Percentiles rank a stretch among this genome's conserved stretches.
phyloP scores from a whole-genome alignment of 2,329 filamentous ascomycete species.

The Penicillium sp. region DNA sequence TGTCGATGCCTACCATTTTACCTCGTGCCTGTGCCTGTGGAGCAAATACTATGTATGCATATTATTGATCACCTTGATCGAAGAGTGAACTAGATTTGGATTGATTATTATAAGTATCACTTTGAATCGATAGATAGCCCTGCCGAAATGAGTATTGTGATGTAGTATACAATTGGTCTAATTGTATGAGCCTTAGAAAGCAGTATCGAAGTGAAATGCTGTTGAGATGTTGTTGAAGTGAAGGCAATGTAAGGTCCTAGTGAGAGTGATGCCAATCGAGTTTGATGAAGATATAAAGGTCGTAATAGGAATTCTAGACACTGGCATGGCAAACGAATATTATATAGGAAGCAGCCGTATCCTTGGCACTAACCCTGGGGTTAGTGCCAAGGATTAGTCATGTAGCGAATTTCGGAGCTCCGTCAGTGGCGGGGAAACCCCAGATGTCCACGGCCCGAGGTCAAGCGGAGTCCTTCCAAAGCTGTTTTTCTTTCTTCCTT shows the following conservation, averaged over 20 bases:
- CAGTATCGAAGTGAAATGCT: neutral
- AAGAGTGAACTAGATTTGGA: neutral
- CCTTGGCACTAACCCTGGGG: no score
- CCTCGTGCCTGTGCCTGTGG: no score
- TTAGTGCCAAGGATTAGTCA: neutral
- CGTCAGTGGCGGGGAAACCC: slow-evolving; percentile 8
- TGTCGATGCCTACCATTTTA: neutral
- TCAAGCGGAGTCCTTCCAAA: neutral
- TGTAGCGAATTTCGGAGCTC: slow-evolving; percentile 1
- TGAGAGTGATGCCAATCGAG: neutral
- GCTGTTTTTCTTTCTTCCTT: neutral
- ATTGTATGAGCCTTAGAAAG: neutral
- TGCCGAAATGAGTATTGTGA: neutral
- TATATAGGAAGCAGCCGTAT: neutral
- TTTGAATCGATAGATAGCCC: neutral
- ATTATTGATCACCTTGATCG: neutral
- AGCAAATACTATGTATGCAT: neutral
- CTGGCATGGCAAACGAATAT: no score
- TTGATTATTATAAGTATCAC: neutral
- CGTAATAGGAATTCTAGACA: neutral
- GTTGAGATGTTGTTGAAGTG: neutral
- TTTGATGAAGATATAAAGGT: neutral
- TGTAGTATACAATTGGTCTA: neutral
- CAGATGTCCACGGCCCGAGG: slow-evolving; percentile 11
- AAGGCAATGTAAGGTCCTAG: neutral